Percentiles rank a stretch among this genome's conserved stretches.
Conservation (phyloP, 768 basidiomycete species). For the Auriscalpium orientale region DNA sequence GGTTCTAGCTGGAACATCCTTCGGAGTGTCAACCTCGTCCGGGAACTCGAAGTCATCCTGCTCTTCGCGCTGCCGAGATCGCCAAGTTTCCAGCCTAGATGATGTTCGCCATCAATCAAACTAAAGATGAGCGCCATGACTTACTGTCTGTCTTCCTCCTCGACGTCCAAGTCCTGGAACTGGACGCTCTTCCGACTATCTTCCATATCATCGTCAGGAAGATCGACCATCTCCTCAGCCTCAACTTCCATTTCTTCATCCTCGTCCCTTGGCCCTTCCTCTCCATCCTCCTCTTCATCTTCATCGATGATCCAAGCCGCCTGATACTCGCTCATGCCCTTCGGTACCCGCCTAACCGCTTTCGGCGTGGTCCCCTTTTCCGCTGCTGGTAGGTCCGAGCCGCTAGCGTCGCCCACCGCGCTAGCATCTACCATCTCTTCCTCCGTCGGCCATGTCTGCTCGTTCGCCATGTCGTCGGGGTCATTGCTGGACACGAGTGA, state of each 20-base stretch:
- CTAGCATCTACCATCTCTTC: constrained; percentile 71
- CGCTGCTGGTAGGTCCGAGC: constrained; percentile 51
- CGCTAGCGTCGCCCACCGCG: constrained; percentile 17
- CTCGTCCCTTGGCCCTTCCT: constrained; percentile 31
- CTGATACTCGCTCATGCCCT: constrained; percentile 95
- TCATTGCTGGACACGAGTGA: constrained; percentile 83
- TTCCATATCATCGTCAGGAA: constrained; percentile 49
- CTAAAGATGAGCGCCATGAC: constrained; percentile 23
- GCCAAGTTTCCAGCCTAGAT: constrained; percentile 60
- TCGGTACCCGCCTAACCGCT: constrained; percentile 75
- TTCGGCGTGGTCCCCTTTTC: constrained; percentile 69
- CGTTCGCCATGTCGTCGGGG: constrained; percentile 84
- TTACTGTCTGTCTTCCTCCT: constrained; percentile 85
- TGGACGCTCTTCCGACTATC: constrained; percentile 43
- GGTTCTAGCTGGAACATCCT: constrained; percentile 66
- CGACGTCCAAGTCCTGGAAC: constrained; percentile 73
- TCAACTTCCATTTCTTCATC: constrained; percentile 25
- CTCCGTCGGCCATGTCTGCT: constrained; percentile 98
- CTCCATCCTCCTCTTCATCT: constrained; percentile 40
- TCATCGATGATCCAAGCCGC: constrained; percentile 95
- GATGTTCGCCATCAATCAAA: constrained; percentile 4
- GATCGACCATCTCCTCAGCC: constrained; percentile 56
- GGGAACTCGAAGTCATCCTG: constrained; percentile 84
- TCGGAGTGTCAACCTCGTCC: constrained; percentile 93
- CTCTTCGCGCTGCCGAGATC: constrained; percentile 64